Conservation (phyloP, 1,284 basidiomycete genomes). For the Rhodotorula sp. region DNA sequence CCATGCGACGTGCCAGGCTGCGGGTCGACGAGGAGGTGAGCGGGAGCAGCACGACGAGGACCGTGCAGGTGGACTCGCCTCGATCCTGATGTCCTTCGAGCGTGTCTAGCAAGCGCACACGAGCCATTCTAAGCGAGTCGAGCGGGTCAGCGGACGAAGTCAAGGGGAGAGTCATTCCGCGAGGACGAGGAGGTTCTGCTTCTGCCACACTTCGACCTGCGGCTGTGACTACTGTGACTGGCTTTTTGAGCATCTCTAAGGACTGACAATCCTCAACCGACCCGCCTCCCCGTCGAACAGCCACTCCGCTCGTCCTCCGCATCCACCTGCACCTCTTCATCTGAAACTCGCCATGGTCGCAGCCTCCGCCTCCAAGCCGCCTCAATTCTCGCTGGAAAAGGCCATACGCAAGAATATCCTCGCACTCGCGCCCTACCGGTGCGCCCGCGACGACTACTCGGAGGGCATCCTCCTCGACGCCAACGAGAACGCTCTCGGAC, state of each 20-base stretch:
- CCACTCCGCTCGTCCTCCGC: not conserved
- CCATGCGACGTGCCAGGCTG: constrained; percentile 82
- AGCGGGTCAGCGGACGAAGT: not conserved
- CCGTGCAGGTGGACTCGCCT: constrained; percentile 44
- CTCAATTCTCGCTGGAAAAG: constrained; percentile 47
- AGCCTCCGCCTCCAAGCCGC: constrained; percentile 40
- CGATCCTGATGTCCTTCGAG: constrained; percentile 73
- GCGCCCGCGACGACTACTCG: constrained; percentile 93
- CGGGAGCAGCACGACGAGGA: constrained; percentile 33
- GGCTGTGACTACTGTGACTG: not conserved
- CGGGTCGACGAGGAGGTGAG: not conserved
- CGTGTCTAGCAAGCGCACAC: constrained; percentile 18
- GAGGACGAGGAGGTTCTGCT: not conserved
- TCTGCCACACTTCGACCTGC: not conserved
- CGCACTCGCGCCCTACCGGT: constrained; percentile 85
- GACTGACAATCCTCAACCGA: not conserved
- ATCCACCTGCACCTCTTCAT: not conserved
- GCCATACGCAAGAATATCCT: constrained; percentile 88
- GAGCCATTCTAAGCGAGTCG: not conserved
- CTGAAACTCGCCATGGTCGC: not conserved
- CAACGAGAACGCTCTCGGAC: constrained; percentile 93
- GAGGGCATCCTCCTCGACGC: constrained; percentile 83
- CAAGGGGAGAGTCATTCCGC: not conserved
- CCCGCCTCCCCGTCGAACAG: not conserved
- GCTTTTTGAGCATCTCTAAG: not conserved